Base-by-base conservation (phyloP, 768 basidiomycete species). In the Suillus bovinus region DNA sequence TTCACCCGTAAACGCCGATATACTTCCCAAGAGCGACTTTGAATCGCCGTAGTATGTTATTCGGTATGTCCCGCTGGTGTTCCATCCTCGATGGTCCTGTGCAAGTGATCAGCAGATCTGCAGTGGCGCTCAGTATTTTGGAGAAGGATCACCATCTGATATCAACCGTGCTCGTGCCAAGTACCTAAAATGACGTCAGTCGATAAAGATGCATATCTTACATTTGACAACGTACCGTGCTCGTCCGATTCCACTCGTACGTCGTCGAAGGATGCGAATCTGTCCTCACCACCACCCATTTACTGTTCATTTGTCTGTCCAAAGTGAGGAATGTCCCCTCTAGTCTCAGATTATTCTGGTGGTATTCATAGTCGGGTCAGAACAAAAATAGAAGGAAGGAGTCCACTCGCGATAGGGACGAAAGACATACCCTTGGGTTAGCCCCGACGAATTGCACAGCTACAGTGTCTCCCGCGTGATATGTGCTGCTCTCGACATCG, bases 191-290 rank as follows among this genome's bases (percentile, higher is more conserved):
- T 22, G 58, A 59, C n/a, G 27, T 64, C 24, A 36, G 50, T 33
- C 46, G 38, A 39, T 20, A 34, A 33, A 63, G 4, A 60, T 58
- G 41, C 41, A 14, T 29, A 17, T 59, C 46, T 55, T 52, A 38
- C 10, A 33, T 34, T 60, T 24, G 11, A 7, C 8, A 57, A 77
- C 82, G 65, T 68, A 86, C 83, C 2, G 78, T 79, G 73, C 73
- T 87, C 14, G 79, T 84, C 72, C 88, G 79, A 27, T 68, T 72
- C 91, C 91, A 92, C 61, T 79, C 78, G 68, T 83, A 91, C 22
- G 79, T 80, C 1, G 90, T 91, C 5, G 88, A 91, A 34, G 89
- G 89, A 71, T 92, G 90, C 22, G 91, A 91, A 74, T 93, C 91
- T 16, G 88, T 86, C 58, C 86, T 80, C 38, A 88, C 83, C 0